Evolutionary conservation across 73 alveolate genomes (phyloP), one percentile per base, ranked within the genome.

Genomic region (Effrenium voratum): DNA sequence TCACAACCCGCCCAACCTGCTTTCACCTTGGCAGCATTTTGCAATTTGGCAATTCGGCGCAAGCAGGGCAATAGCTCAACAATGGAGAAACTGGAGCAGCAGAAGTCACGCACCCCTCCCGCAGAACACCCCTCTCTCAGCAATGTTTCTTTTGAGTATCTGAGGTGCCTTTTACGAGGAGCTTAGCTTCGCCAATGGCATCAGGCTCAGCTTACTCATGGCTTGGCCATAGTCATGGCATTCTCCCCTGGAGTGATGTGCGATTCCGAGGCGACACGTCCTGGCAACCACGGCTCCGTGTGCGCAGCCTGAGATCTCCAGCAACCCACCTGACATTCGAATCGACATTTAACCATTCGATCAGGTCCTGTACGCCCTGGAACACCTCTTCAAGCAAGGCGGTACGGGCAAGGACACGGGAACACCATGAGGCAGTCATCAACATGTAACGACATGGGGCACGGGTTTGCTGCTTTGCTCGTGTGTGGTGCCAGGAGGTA

Each of bases 101-200:
- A n/a, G n/a, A n/a, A n/a, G n/a, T n/a, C n/a, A n/a, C n/a, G n/a
- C n/a, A n/a, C n/a, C n/a, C n/a, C n/a, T n/a, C n/a, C n/a, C n/a
- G n/a, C n/a, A n/a, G n/a, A n/a, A n/a, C n/a, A n/a, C n/a, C n/a
- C n/a, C n/a, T n/a, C n/a, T n/a, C n/a, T n/a, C n/a, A n/a, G n/a
- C n/a, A n/a, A n/a, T n/a, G n/a, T n/a, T n/a, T n/a, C n/a, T n/a
- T n/a, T n/a, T n/a, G n/a, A n/a, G n/a, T n/a, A n/a, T n/a, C n/a
- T n/a, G n/a, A 87, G 95, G 95, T 44, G 95, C 95, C 34, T 87
- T 87, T 50, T 87, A 87, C 49, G 95, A 87, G 16, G 95, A 87
- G 84, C 95, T 87, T 66, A 87, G 95, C 70, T 87, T 87, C 68
- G 41, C 95, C 84, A 87, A 87, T 46, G 95, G 95, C 60, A 60